Evolutionary conservation across 257 asterid species (phyloP).

Genomic region (Nicotiana attenuata): DNA sequence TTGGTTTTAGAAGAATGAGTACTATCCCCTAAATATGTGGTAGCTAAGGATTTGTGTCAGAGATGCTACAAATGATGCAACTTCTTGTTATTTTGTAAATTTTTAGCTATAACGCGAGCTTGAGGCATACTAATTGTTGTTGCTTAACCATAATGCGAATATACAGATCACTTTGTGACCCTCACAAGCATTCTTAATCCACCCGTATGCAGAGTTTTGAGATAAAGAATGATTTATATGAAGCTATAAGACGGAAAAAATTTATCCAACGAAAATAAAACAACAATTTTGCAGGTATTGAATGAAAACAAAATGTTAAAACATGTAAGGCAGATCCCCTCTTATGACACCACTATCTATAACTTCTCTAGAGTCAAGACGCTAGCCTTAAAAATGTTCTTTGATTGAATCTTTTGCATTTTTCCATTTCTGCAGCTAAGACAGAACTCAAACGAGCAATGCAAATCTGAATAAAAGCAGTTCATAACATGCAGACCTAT

Average conservation of each 20-base stretch:
- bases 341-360: neutral
- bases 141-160: no score
- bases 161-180: neutral
- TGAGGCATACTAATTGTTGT: no score
- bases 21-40: neutral
- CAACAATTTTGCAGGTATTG: neutral
- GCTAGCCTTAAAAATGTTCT: neutral
- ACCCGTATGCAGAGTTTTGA: neutral
- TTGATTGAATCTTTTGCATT: neutral
- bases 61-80: neutral
- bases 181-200: neutral
- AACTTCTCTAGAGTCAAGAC: neutral
- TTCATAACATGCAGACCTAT: neutral
- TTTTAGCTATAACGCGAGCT: no score
- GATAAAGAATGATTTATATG: neutral
- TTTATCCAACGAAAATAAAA: neutral
- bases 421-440: neutral
- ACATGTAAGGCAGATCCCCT: neutral
- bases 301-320: neutral
- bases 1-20: neutral
- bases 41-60: neutral
- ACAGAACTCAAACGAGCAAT: neutral
- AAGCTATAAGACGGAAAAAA: neutral
- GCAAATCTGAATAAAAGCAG: neutral
- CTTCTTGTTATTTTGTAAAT: no score